Evolutionary conservation across 2,329 filamentous ascomycete genomes (phyloP).

Genomic region (Ceratocystis huliohia): DNA sequence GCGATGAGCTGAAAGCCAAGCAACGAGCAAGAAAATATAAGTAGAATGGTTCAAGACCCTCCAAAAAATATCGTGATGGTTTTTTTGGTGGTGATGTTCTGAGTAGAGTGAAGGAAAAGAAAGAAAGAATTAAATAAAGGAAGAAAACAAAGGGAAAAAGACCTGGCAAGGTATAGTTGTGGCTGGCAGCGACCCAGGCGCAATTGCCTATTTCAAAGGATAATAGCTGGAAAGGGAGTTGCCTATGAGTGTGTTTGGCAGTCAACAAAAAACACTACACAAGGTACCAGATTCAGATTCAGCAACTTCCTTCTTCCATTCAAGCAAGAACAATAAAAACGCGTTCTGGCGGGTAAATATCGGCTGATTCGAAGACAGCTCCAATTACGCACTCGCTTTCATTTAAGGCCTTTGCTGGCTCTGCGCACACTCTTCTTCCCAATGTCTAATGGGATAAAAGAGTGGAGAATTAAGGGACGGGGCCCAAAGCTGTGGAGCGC

Average conservation of each 20-base stretch:
- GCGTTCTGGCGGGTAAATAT: background rate
- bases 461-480: too few relatives aligned
- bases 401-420: too few relatives aligned
- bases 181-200: background rate
- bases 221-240: background rate
- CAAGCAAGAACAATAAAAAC: background rate
- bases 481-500: too few relatives aligned
- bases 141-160: conserved; percentile 1
- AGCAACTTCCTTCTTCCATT: background rate
- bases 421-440: too few relatives aligned
- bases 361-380: background rate
- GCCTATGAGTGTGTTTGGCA: background rate
- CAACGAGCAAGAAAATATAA: conserved; percentile 2
- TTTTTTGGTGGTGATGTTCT: conserved; percentile 3
- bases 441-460: too few relatives aligned
- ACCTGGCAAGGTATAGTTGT: background rate
- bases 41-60: background rate
- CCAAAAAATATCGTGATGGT: background rate
- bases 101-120: background rate
- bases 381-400: too few relatives aligned
- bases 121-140: background rate
- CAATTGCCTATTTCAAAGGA: background rate
- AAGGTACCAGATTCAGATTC: background rate
- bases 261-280: background rate
- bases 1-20: background rate